Percentiles rank a stretch among this genome's conserved stretches.
Conservation (phyloP, 2,329 filamentous ascomycete genomes). For the Penicillium sumatraense region DNA sequence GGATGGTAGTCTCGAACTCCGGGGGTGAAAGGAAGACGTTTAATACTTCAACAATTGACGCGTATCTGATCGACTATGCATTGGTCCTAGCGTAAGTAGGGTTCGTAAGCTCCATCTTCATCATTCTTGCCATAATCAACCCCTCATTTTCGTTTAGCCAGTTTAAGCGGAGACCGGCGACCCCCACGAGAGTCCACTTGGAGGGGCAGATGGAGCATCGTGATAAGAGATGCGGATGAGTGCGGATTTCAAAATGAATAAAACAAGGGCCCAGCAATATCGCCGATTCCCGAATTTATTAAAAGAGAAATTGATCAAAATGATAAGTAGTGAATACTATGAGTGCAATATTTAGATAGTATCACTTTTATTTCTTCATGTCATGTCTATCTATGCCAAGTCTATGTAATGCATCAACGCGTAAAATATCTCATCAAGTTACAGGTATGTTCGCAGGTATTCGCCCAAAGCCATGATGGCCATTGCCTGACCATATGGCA, state of each 20-base stretch:
- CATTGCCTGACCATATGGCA: conserved; percentile 87
- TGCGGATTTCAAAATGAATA: background rate
- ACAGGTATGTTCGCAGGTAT: conserved; percentile 66
- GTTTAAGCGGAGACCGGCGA: background rate
- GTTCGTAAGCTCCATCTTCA: background rate
- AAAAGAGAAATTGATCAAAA: no score
- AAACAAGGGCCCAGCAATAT: background rate
- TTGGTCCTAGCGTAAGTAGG: background rate
- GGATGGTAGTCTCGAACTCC: background rate
- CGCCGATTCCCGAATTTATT: background rate
- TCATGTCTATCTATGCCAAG: background rate
- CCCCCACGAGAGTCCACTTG: background rate
- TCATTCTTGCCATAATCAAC: background rate
- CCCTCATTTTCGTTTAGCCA: background rate
- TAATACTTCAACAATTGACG: background rate
- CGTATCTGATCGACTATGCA: background rate
- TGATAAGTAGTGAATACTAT: no score
- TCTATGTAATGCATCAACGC: background rate
- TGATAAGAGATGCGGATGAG: conserved; percentile 4
- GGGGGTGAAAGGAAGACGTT: background rate
- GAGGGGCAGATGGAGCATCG: background rate
- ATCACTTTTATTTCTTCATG: background rate
- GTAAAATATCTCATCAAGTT: background rate
- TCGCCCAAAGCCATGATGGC: conserved; percentile 81
- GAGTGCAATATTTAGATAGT: background rate